These are phyloP conservation scores for Tylopilus balloui DNA, from an alignment of 768 basidiomycete genomes.

Conservation along the genomic window DNA sequence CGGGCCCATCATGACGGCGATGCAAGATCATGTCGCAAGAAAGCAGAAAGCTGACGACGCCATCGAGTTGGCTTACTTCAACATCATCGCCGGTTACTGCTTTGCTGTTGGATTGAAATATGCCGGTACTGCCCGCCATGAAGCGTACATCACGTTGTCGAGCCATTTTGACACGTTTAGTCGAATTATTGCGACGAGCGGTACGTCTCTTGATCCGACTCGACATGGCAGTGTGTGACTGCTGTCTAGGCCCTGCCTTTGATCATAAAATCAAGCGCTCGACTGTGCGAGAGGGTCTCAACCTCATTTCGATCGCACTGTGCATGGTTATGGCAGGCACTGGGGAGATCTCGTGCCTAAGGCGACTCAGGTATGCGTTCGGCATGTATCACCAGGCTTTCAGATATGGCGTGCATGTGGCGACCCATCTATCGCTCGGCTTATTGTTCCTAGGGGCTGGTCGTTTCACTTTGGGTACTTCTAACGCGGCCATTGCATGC, in stretches of 20 bases:
- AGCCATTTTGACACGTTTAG: slow-evolving; percentile 78
- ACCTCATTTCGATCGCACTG: slow-evolving; percentile 78
- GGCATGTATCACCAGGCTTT: slow-evolving; percentile 75
- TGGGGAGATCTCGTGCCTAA: slow-evolving; percentile 86
- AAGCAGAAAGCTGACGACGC: slow-evolving; percentile 55
- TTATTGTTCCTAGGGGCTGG: slow-evolving; percentile 92
- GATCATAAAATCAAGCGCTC: slow-evolving; percentile 87
- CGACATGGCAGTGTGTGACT: slow-evolving; percentile 4
- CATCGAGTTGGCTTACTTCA: slow-evolving; percentile 85
- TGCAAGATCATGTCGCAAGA: slow-evolving; percentile 48
- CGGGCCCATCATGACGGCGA: slow-evolving; percentile 51
- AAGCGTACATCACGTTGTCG: slow-evolving; percentile 81
- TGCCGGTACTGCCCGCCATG: slow-evolving; percentile 88
- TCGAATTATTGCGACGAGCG: slow-evolving; percentile 59
- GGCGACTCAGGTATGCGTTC: slow-evolving; percentile 83
- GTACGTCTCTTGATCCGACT: slow-evolving; percentile 38
- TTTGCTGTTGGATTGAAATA: slow-evolving; percentile 90
- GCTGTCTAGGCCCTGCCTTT: slow-evolving; percentile 59
- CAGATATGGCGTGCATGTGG: slow-evolving; percentile 86
- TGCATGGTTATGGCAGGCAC: slow-evolving; percentile 98
- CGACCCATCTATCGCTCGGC: slow-evolving; percentile 87
- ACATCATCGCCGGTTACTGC: slow-evolving; percentile 87
- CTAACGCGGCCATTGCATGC: slow-evolving; percentile 85
- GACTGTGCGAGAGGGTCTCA: slow-evolving; percentile 82
- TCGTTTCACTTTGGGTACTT: slow-evolving; percentile 86